Evolutionary conservation across 2,329 filamentous ascomycete species (phyloP), one percentile per base, ranked within the genome.

Genomic region (Stagonosporopsis chrysanthemi): DNA sequence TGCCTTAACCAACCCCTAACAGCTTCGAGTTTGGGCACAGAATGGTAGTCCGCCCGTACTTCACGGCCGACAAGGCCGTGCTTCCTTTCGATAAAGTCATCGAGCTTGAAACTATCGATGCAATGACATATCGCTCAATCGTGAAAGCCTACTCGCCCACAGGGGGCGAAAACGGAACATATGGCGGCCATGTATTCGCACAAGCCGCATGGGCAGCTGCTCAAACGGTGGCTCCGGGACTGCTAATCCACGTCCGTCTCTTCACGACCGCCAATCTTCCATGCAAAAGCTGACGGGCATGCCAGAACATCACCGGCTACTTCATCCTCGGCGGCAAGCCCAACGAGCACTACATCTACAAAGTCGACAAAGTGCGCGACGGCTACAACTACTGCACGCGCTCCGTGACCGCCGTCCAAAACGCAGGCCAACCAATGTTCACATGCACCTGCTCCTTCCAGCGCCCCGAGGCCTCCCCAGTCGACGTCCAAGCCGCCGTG

Each of bases 111-210:
- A 76, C 68, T 53, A 75, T 79, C 52, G 73, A 78, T 53, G 70
- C 77, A 31, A 56, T 62, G 42, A 79, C 76, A 22, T 80, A 73
- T 52, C 71, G 76, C 28, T 79, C 76, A 2, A 75, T 70, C 29
- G 73, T 76, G 8, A 74, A 70, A 48, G 75, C 78, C 0, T 83
- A 78, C 58, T 74, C 77, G 11, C 81, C 82, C 0, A 68, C 69
- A 14, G 79, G 76, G 3, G 73, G 71, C 6, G 69, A 75, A 15
- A 74, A 73, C 2, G 73, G 78, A 14, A 79, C 82, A 0, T 85
- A 84, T 68, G 83, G 83, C 12, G 83, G 83, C 1, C 83, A 86
- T 72, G 82, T 85, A 4, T 85, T 81, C 62, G 80, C 81, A n/a
- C 84, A 86, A 69, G 80, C 83, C 29, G 82, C 81, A 15, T 86